These are phyloP conservation scores for Boletellus ananas DNA, from an alignment of 768 basidiomycete species.

Conservation along the genomic window DNA sequence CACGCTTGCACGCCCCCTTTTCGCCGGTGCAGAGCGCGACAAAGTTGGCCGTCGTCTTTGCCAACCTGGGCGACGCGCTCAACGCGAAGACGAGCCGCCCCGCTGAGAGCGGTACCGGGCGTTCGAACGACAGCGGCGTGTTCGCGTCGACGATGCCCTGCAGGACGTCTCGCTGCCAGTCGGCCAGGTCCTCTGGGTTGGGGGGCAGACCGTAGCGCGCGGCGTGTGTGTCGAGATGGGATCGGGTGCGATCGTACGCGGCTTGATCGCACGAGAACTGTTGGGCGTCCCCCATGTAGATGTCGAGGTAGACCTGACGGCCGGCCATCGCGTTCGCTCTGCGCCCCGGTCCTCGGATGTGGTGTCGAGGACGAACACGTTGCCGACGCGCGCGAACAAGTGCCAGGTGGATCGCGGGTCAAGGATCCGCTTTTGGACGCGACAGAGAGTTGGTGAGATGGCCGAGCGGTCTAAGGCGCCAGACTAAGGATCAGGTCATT, in stretches of 20 bases:
- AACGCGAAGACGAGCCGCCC: conserved; percentile 43
- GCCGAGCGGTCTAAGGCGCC: conserved; percentile 64
- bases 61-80: conserved; percentile 35
- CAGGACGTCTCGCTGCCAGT: conserved; percentile 45
- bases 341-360: too few species aligned
- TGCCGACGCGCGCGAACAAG: too few species aligned
- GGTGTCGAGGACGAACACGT: too few species aligned
- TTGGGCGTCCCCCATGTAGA: conserved; percentile 38
- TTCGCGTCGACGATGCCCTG: conserved; percentile 35
- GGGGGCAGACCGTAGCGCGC: conserved; percentile 42
- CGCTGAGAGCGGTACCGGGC: conserved; percentile 36
- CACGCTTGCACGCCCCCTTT: conserved; percentile 43
- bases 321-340: conserved; percentile 4
- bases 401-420: too few species aligned
- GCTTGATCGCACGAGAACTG: conserved; percentile 22
- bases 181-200: conserved; percentile 36
- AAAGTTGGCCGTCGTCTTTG: conserved; percentile 49
- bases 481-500: conserved; percentile 48
- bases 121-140: conserved; percentile 30
- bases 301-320: conserved; percentile 35
- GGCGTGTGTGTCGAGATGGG: conserved; percentile 36
- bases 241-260: conserved; percentile 32
- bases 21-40: conserved; percentile 44
- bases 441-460: conserved; percentile 34
- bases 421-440: neutral